Evolutionary conservation across 371 early-diverging fungal genomes (phyloP).

Genomic region (Mucor velutinosus): DNA sequence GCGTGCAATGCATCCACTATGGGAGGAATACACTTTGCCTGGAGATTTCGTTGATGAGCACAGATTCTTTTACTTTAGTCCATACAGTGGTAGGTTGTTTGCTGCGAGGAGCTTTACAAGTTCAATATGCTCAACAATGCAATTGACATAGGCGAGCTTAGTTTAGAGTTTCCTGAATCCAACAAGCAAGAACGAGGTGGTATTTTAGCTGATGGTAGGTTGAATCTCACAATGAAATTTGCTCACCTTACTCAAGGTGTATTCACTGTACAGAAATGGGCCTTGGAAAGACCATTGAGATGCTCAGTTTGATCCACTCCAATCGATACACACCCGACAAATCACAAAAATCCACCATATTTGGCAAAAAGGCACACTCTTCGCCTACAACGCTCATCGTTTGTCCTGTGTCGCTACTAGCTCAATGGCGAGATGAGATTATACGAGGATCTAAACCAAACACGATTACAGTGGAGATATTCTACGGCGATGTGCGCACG

Average conservation of each 20-base stretch:
- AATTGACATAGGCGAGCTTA: slow-evolving; percentile 45
- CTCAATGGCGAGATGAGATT: slow-evolving; percentile 77
- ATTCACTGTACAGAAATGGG: slow-evolving; percentile 78
- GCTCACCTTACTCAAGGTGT: not conserved
- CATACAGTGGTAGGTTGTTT: slow-evolving; percentile 50
- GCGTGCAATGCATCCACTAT: slow-evolving; percentile 63
- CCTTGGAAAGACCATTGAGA: slow-evolving; percentile 88
- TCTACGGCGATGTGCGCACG: slow-evolving; percentile 57
- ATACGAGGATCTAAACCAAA: slow-evolving; percentile 48
- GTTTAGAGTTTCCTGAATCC: slow-evolving; percentile 55
- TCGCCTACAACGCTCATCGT: slow-evolving; percentile 67
- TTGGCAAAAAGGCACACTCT: not conserved
- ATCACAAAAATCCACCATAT: not conserved
- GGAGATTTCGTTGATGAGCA: slow-evolving; percentile 23
- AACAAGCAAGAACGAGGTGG: slow-evolving; percentile 65
- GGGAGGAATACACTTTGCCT: slow-evolving; percentile 63
- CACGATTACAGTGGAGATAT: slow-evolving; percentile 49
- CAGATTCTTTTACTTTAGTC: slow-evolving; percentile 60
- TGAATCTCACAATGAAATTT: not conserved
- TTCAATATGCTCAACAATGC: not conserved
- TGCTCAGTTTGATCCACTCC: slow-evolving; percentile 72
- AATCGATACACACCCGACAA: slow-evolving; percentile 35
- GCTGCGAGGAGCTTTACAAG: not conserved
- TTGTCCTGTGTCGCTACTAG: slow-evolving; percentile 71
- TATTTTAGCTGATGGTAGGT: slow-evolving; percentile 69